phyloP scores from a whole-genome alignment of 2,329 filamentous ascomycete genomes.

The Ophiostoma fasciatum region DNA sequence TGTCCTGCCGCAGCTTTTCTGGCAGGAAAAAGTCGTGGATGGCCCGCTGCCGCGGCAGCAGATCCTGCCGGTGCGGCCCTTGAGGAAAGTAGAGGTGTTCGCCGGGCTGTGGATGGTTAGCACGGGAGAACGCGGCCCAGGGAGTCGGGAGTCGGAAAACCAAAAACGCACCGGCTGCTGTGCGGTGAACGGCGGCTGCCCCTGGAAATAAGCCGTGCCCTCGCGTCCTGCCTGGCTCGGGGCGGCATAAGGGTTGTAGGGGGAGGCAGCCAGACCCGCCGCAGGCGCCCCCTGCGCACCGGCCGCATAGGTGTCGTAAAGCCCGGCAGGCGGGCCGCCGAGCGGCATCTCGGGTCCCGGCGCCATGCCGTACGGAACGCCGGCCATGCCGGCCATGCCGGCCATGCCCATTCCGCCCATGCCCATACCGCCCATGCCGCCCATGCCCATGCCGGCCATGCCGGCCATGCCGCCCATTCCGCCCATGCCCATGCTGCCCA shows the following conservation, averaged over 20 bases:
- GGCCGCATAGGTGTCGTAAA: slow-evolving; percentile 6
- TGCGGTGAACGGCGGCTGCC: slow-evolving; percentile 35
- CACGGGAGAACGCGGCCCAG: neutral
- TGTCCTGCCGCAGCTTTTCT: slow-evolving; percentile 71
- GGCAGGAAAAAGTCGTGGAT: slow-evolving; percentile 87
- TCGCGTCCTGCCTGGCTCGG: slow-evolving; percentile 48
- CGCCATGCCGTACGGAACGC: slow-evolving; percentile 2
- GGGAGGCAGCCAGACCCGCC: slow-evolving; percentile 27
- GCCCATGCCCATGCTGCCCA: slow-evolving; percentile 21
- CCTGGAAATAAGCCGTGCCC: slow-evolving; percentile 51
- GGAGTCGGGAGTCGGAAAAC: too few species aligned
- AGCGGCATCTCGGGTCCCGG: slow-evolving; percentile 3
- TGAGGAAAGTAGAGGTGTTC: slow-evolving; percentile 89
- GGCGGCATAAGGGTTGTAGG: slow-evolving; percentile 60
- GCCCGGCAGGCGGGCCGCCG: slow-evolving; percentile 1
- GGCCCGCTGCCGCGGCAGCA: slow-evolving; percentile 71
- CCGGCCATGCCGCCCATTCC: slow-evolving; percentile 40
- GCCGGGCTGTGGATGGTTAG: slow-evolving; percentile 42
- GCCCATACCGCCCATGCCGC: too few species aligned
- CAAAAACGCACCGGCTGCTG: slow-evolving; percentile 50
- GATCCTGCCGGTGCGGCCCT: slow-evolving; percentile 65
- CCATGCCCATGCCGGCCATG: slow-evolving; percentile 35
- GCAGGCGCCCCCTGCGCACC: neutral
- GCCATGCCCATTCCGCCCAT: slow-evolving; percentile 35
- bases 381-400: slow-evolving; percentile 19